A percentile compares a stretch with the other conserved stretches of the same genome.
Evolutionary conservation across 306 rosid species (phyloP).

Genomic region (Begonia peltatifolia): DNA sequence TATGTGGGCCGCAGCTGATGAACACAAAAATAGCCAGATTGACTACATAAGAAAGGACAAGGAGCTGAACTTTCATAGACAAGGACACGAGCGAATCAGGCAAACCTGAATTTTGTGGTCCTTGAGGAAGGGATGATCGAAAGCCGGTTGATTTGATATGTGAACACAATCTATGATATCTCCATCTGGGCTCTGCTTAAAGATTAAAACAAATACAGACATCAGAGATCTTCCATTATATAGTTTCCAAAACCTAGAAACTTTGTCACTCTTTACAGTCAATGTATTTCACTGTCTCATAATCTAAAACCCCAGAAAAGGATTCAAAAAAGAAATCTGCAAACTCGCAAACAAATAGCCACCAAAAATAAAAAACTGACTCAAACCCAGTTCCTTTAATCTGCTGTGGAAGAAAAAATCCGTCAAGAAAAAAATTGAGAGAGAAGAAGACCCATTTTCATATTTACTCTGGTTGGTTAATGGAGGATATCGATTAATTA

Average conservation of each 20-base stretch:
- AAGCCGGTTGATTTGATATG: constrained; percentile 83
- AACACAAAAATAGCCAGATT: not conserved
- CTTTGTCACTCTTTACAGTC: not conserved
- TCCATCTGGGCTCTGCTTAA: constrained; percentile 90
- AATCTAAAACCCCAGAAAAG: too few relatives aligned
- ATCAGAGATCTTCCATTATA: too few relatives aligned
- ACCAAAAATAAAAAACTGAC: too few relatives aligned
- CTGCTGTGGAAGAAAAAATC: too few relatives aligned
- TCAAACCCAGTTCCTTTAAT: too few relatives aligned
- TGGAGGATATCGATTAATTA: too few relatives aligned
- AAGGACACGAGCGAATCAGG: not conserved
- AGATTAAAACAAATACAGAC: constrained; percentile 1
- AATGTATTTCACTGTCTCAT: not conserved
- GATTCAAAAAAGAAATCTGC: too few relatives aligned
- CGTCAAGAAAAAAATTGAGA: not conserved
- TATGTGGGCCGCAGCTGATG: constrained; percentile 54
- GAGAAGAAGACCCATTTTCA: not conserved
- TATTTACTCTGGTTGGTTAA: not conserved
- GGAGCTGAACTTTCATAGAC: too few relatives aligned
- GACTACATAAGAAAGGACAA: too few relatives aligned
- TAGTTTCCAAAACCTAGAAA: not conserved
- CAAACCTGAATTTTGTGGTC: constrained; percentile 75
- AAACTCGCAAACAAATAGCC: too few relatives aligned
- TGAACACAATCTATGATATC: constrained; percentile 82
- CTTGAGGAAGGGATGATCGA: constrained; percentile 90